Evolutionary conservation across 208 protist genomes (phyloP).

Genomic region (Leishmania arabica): DNA sequence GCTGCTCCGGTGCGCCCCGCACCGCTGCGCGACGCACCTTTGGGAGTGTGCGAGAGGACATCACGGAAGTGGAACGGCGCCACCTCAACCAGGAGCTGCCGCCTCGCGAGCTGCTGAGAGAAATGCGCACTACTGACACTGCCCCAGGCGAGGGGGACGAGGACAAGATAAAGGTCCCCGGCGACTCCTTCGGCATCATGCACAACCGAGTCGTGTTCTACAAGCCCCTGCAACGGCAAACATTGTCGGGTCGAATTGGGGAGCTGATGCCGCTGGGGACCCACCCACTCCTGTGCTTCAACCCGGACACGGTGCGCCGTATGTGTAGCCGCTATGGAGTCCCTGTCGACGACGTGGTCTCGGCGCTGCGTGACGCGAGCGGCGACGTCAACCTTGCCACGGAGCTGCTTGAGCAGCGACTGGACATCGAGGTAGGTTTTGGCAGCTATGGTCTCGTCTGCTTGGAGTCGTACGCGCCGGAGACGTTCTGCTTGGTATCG

Average conservation of each 20-base stretch:
- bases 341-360: slow-evolving; percentile 42
- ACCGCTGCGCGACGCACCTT: slow-evolving; percentile 4
- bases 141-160: slow-evolving; percentile 48
- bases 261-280: slow-evolving; percentile 66
- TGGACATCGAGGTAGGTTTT: slow-evolving; percentile 52
- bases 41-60: slow-evolving; percentile 15
- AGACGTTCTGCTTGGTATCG: slow-evolving; percentile 84
- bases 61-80: slow-evolving; percentile 59
- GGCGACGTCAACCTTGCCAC: slow-evolving; percentile 77
- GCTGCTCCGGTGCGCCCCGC: background rate
- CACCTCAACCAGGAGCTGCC: slow-evolving; percentile 79
- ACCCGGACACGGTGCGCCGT: slow-evolving; percentile 50
- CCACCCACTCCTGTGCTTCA: slow-evolving; percentile 64
- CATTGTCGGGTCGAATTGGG: slow-evolving; percentile 40
- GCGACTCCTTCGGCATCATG: slow-evolving; percentile 91
- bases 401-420: slow-evolving; percentile 47
- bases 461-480: slow-evolving; percentile 83
- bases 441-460: slow-evolving; percentile 81
- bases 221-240: slow-evolving; percentile 59
- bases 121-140: slow-evolving; percentile 43
- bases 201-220: slow-evolving; percentile 83
- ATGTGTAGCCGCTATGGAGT: slow-evolving; percentile 74
- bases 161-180: slow-evolving; percentile 60
- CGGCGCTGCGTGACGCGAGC: slow-evolving; percentile 46
- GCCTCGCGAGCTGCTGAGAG: slow-evolving; percentile 60